Conservation (phyloP, 192 early-diverging fungal species). For the Chytriomyces sp. region DNA sequence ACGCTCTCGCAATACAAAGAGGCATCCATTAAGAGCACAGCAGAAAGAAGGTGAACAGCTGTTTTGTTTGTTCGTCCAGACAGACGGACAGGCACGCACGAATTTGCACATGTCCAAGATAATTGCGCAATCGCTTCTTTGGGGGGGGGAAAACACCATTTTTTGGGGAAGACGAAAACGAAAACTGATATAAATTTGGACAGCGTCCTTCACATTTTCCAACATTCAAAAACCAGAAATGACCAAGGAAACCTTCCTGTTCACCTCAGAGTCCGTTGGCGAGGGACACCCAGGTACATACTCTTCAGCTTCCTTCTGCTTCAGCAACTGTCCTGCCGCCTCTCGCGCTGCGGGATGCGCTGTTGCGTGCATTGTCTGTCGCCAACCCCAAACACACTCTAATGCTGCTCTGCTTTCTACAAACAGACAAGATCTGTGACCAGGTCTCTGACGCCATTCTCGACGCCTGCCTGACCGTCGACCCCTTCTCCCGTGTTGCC, state of each 20-base stretch:
- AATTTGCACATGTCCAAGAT: too few species aligned
- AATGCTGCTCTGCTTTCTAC: not conserved
- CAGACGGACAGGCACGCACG: too few species aligned
- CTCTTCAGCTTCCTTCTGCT: conserved; percentile 5
- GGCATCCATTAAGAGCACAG: too few species aligned
- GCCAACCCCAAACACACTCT: not conserved
- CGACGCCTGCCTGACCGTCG: conserved; percentile 90
- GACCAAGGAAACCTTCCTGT: conserved; percentile 84
- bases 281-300: conserved; percentile 95
- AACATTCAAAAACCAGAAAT: not conserved
- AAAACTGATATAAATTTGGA: too few species aligned
- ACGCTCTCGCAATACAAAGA: too few species aligned
- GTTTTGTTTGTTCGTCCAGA: too few species aligned
- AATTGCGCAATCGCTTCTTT: too few species aligned
- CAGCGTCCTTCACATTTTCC: too few species aligned
- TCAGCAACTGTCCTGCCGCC: not conserved
- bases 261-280: conserved; percentile 99
- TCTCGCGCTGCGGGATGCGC: not conserved
- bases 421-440: conserved; percentile 97
- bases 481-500: conserved; percentile 97
- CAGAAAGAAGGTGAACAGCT: too few species aligned
- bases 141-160: too few species aligned
- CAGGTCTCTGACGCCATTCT: conserved; percentile 99
- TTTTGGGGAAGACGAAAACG: too few species aligned
- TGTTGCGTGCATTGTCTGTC: not conserved